phyloP scores from a whole-genome alignment of 2,329 filamentous ascomycete species.

The Byssoonygena ceratinophila region DNA sequence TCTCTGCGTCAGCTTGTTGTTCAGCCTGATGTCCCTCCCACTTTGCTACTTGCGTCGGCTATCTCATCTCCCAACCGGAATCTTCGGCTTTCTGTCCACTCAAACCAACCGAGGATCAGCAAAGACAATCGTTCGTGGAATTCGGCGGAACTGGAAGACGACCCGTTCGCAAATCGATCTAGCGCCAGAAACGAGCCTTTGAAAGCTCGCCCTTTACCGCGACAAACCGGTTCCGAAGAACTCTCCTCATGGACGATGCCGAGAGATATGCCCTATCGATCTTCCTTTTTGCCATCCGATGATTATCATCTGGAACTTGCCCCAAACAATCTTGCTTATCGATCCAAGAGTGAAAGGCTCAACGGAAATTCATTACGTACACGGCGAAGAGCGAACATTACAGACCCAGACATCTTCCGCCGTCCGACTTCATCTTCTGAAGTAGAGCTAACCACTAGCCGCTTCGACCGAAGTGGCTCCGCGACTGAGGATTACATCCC shows the following conservation, averaged over 20 bases:
- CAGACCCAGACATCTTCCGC: constrained; percentile 31
- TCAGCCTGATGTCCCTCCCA: constrained; percentile 37
- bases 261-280: constrained; percentile 11
- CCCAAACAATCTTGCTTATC: constrained; percentile 20
- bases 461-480: background rate
- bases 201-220: background rate
- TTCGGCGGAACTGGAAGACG: background rate
- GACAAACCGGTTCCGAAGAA: background rate
- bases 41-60: constrained; percentile 39
- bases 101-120: background rate
- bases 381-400: constrained; percentile 32
- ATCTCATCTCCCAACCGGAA: constrained; percentile 19
- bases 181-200: background rate
- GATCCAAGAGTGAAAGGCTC: constrained; percentile 23
- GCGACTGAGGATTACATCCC: constrained; percentile 8
- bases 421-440: constrained; percentile 28
- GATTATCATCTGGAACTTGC: background rate
- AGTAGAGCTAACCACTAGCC: constrained; percentile 14
- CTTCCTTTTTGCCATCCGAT: constrained; percentile 19
- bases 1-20: constrained; percentile 37
- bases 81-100: background rate
- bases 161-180: background rate
- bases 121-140: constrained; percentile 1
- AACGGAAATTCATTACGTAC: constrained; percentile 20
- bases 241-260: constrained; percentile 1